Percentiles rank a stretch among this genome's conserved stretches.
Conservation (phyloP, 768 basidiomycete species). For the Auriscalpium microsporum region DNA sequence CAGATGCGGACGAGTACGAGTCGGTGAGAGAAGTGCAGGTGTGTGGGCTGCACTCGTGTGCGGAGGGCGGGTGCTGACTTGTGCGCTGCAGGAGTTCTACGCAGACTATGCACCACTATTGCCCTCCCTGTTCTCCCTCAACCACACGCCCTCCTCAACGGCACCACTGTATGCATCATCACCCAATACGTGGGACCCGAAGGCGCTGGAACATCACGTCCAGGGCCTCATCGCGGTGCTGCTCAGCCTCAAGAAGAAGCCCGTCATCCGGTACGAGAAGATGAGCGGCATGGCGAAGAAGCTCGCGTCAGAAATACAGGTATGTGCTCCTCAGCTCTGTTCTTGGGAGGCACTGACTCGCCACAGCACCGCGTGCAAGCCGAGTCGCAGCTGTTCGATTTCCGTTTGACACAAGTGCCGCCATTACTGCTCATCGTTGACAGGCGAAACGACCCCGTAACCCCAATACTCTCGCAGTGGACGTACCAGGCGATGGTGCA, state of each 20-base stretch:
- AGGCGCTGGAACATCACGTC: slow-evolving; percentile 68
- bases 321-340: slow-evolving; percentile 24
- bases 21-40: slow-evolving; percentile 97
- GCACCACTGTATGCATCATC: slow-evolving; percentile 66
- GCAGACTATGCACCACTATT: slow-evolving; percentile 90
- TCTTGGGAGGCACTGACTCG: slow-evolving; percentile 3
- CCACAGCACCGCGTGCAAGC: slow-evolving; percentile 68
- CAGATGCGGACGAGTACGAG: slow-evolving; percentile 92
- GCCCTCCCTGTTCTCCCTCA: slow-evolving; percentile 81
- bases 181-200: slow-evolving; percentile 63
- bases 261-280: slow-evolving; percentile 86
- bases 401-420: slow-evolving; percentile 78
- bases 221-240: slow-evolving; percentile 80
- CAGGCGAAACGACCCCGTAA: slow-evolving; percentile 93
- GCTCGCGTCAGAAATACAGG: slow-evolving; percentile 79
- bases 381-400: slow-evolving; percentile 84
- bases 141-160: slow-evolving; percentile 55
- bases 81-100: slow-evolving; percentile 77
- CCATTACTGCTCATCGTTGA: slow-evolving; percentile 90
- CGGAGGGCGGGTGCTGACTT: slow-evolving; percentile 6
- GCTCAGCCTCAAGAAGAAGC: slow-evolving; percentile 93
- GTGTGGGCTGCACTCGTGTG: slow-evolving; percentile 15
- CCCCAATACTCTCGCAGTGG: slow-evolving; percentile 94
- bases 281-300: slow-evolving; percentile 92
- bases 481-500: slow-evolving; percentile 99